These are phyloP conservation scores for Schizonepeta tenuifolia DNA, from an alignment of 257 asterid genomes.

Conservation along the genomic window DNA sequence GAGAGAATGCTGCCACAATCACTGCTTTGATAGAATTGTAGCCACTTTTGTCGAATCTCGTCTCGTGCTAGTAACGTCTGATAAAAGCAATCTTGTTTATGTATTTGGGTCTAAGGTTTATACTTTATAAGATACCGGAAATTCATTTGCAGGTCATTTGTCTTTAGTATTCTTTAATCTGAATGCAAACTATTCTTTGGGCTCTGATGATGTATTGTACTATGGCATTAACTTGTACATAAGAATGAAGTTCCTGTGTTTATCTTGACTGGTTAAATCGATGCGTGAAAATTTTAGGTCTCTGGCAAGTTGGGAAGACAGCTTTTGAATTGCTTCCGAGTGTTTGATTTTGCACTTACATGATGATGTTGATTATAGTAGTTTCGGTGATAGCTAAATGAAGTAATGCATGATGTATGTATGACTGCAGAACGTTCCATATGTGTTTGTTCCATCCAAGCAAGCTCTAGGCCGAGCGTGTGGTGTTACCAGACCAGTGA, in stretches of 20 bases:
- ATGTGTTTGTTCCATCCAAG: conserved; percentile 75
- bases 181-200: not conserved
- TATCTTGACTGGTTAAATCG: not conserved
- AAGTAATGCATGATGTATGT: not conserved
- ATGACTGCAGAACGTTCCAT: conserved; percentile 62
- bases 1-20: not conserved
- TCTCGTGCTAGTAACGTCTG: too few species aligned
- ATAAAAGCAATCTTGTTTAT: not conserved
- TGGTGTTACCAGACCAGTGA: conserved; percentile 91
- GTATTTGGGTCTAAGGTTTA: too few species aligned
- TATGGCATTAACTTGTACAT: not conserved
- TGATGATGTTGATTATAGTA: not conserved
- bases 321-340: not conserved
- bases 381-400: not conserved
- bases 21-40: not conserved
- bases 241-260: not conserved
- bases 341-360: not conserved
- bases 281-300: not conserved
- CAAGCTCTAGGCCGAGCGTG: conserved; percentile 94
- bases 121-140: too few species aligned
- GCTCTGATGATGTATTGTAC: not conserved
- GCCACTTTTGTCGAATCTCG: too few species aligned
- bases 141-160: not conserved
- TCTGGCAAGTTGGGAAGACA: not conserved
- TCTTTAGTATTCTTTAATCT: not conserved